Evolutionary conservation across 805 yeast genomes (phyloP), one percentile per base, ranked within the genome.

Genomic region (Candida germanica): DNA sequence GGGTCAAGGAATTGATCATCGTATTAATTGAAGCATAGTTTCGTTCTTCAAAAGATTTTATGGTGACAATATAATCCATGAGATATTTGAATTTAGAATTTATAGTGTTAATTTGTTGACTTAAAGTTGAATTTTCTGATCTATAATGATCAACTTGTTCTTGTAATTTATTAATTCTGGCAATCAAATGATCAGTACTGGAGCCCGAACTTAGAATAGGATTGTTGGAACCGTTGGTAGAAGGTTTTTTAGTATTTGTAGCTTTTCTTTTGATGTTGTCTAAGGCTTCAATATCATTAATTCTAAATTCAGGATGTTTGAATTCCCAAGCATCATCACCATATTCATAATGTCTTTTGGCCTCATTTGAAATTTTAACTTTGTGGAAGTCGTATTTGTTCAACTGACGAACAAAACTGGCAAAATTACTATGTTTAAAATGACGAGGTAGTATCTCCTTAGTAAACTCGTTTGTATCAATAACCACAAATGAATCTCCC

Each of bases 321-420:
- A 93, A 91, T 58, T 91, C 97, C 97, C 98, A 91, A 14, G 89
- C 80, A 58, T 82, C 78, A 38, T 81, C 87, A 26, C 88, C 85
- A 50, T 80, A 79, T 40, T 78, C 77, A 41, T 69, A 61, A 33
- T 44, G 51, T 41, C 52, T 55, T 49, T 73, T 74, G 42, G 77
- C 84, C 47, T 80, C 88, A 39, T 70, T 75, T 26, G 84, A 67
- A 30, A 78, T 70, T 55, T 91, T 86, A 29, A 93, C 95, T 64
- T 93, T 93, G 69, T 93, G 98, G 68, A 93, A 93, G 61, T 91
- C 98, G 56, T 93, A 93, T 61, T 93, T 93, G 71, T 93, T 93
- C 51, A 93, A 70, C 58, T 93, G 98, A 30, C 98, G 78, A 11
- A 93, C 98, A 71, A 93, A 93, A 21, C 93, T 81, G 14, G 98